These are phyloP conservation scores for Fusarium sp. DNA, from an alignment of 2,329 filamentous ascomycete species.

Conservation along the genomic window DNA sequence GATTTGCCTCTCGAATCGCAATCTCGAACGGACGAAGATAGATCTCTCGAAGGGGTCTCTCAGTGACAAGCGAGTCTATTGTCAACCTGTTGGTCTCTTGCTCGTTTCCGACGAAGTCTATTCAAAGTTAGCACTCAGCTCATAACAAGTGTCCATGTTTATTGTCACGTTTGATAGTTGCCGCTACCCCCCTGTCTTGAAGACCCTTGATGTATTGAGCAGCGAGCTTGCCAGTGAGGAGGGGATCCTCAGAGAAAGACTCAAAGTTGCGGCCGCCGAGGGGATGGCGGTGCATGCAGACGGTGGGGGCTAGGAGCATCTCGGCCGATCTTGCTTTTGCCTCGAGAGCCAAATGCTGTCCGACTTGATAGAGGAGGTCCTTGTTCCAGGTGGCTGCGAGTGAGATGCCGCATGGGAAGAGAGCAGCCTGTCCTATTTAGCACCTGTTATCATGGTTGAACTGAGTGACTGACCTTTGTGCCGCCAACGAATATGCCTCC, in stretches of 20 bases:
- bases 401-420: conserved; percentile 85
- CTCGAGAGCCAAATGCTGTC: conserved; percentile 80
- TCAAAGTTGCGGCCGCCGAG: conserved; percentile 90
- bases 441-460: background rate
- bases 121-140: background rate
- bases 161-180: conserved; percentile 81
- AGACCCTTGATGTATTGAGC: conserved; percentile 80
- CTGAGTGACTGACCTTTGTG: conserved; percentile 65
- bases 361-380: conserved; percentile 78
- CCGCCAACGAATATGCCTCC: conserved; percentile 79
- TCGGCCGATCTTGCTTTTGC: conserved; percentile 81
- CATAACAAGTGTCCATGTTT: background rate
- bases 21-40: conserved; percentile 85
- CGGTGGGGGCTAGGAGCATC: conserved; percentile 82
- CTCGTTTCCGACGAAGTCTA: conserved; percentile 80
- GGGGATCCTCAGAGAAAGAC: conserved; percentile 87
- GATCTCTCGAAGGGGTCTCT: conserved; percentile 77
- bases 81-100: conserved; percentile 73
- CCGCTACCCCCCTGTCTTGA: conserved; percentile 81
- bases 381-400: conserved; percentile 86
- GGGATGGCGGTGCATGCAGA: conserved; percentile 87
- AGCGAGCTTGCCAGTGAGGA: conserved; percentile 81
- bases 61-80: conserved; percentile 75
- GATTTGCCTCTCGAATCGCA: conserved; percentile 77
- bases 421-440: conserved; percentile 70